Percentiles rank a stretch among this genome's conserved stretches.
phyloP scores from a whole-genome alignment of 2,329 filamentous ascomycete genomes.

The Falciphora oryzae region DNA sequence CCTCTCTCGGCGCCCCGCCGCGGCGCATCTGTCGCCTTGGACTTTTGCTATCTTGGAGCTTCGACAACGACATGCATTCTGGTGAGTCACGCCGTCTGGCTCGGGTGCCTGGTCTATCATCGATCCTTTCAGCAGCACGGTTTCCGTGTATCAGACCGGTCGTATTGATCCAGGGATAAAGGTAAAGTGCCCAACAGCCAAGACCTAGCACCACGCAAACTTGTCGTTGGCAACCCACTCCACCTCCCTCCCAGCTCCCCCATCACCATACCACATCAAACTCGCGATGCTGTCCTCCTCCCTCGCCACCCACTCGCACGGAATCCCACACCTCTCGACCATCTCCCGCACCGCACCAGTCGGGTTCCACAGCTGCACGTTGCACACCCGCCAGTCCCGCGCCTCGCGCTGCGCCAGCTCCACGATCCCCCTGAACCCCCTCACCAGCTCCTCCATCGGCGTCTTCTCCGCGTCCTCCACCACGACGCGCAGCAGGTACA shows the following conservation, averaged over 20 bases:
- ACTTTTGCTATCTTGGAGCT: too few species aligned
- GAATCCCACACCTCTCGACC: slow-evolving; percentile 41
- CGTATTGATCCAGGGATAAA: not conserved
- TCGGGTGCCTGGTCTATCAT: too few species aligned
- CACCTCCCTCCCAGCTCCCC: slow-evolving; percentile 40
- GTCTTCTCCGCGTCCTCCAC: slow-evolving; percentile 40
- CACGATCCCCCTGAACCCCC: slow-evolving; percentile 58
- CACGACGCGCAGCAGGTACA: slow-evolving; percentile 65
- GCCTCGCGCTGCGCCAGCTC: slow-evolving; percentile 65
- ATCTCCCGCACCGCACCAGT: slow-evolving; percentile 44
- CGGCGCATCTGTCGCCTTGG: too few species aligned
- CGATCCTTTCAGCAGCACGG: too few species aligned
- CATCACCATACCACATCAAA: slow-evolving; percentile 60
- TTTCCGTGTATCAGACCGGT: too few species aligned
- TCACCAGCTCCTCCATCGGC: slow-evolving; percentile 37
- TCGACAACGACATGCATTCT: too few species aligned
- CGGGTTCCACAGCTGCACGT: slow-evolving; percentile 82
- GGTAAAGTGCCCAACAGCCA: too few species aligned
- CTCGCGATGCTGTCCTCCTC: slow-evolving; percentile 65
- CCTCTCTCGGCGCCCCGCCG: not conserved
- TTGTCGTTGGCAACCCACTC: slow-evolving; percentile 75
- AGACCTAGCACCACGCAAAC: slow-evolving; percentile 66
- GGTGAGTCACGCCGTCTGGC: too few species aligned
- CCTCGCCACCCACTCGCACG: slow-evolving; percentile 46
- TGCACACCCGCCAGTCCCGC: slow-evolving; percentile 60